Conservation (phyloP, 768 basidiomycete genomes). For the Pulveroboletus sp. region DNA sequence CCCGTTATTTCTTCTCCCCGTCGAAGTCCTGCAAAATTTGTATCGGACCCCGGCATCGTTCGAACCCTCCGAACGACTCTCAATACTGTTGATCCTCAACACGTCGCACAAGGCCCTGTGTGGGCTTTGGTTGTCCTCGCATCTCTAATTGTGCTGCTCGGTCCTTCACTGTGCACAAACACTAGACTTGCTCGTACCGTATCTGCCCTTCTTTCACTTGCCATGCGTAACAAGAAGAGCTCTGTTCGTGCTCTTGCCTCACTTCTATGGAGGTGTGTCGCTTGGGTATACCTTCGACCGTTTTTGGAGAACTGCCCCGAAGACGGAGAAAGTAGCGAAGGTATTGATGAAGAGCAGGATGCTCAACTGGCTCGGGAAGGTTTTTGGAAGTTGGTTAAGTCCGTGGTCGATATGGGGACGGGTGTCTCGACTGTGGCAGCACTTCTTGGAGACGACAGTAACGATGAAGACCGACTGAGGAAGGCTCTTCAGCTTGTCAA, state of each 20-base stretch:
- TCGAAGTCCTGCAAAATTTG: constrained; percentile 33
- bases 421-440: constrained; percentile 55
- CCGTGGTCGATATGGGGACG: constrained; percentile 53
- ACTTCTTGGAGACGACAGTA: constrained; percentile 40
- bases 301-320: constrained; percentile 26
- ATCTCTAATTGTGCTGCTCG: constrained; percentile 60
- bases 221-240: constrained; percentile 58
- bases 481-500: constrained; percentile 48
- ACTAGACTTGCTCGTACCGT: constrained; percentile 42
- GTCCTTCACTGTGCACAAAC: constrained; percentile 47
- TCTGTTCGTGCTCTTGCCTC: constrained; percentile 58
- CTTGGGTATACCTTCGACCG: constrained; percentile 65
- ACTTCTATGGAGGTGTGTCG: constrained; percentile 59
- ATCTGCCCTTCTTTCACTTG: constrained; percentile 46
- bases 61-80: constrained; percentile 67
- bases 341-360: constrained; percentile 23
- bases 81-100: constrained; percentile 45
- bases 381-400: constrained; percentile 46
- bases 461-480: constrained; percentile 39
- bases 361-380: constrained; percentile 28
- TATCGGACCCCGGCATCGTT: constrained; percentile 48
- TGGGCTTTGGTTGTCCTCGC: constrained; percentile 72
- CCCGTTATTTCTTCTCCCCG: constrained; percentile 32
- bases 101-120: constrained; percentile 70
- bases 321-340: constrained; percentile 20